These are phyloP conservation scores for Candida odintsovae DNA, from an alignment of 805 yeast genomes.

Conservation along the genomic window DNA sequence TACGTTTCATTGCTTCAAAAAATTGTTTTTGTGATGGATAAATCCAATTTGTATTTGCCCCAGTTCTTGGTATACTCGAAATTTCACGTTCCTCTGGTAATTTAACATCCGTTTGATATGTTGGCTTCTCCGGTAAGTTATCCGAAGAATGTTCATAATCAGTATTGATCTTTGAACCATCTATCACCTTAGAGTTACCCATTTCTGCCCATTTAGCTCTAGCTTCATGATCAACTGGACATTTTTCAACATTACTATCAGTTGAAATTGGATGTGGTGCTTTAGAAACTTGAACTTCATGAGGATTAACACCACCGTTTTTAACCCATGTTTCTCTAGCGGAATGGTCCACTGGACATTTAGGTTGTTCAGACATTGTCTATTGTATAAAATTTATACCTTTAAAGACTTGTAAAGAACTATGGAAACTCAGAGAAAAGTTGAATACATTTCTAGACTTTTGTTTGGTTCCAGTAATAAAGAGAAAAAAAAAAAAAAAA, in stretches of 20 bases:
- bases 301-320: background rate
- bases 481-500: background rate
- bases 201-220: constrained; percentile 51
- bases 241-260: constrained; percentile 29
- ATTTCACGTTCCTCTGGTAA: constrained; percentile 73
- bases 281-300: background rate
- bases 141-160: constrained; percentile 40
- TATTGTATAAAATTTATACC: no score
- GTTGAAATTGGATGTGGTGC: constrained; percentile 18
- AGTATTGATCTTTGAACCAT: constrained; percentile 17
- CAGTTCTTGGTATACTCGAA: constrained; percentile 80
- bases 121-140: constrained; percentile 30
- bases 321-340: constrained; percentile 15
- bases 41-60: constrained; percentile 68
- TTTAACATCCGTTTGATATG: constrained; percentile 29
- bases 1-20: constrained; percentile 88
- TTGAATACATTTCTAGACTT: no score
- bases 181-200: constrained; percentile 17
- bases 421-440: background rate
- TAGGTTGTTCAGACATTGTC: constrained; percentile 19
- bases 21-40: constrained; percentile 96
- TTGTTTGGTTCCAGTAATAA: no score
- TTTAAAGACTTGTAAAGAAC: no score
- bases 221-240: constrained; percentile 68
- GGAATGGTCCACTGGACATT: constrained; percentile 51